Conservation (phyloP, 352 stramenopile genomes). For the Phytophthora idaei region DNA sequence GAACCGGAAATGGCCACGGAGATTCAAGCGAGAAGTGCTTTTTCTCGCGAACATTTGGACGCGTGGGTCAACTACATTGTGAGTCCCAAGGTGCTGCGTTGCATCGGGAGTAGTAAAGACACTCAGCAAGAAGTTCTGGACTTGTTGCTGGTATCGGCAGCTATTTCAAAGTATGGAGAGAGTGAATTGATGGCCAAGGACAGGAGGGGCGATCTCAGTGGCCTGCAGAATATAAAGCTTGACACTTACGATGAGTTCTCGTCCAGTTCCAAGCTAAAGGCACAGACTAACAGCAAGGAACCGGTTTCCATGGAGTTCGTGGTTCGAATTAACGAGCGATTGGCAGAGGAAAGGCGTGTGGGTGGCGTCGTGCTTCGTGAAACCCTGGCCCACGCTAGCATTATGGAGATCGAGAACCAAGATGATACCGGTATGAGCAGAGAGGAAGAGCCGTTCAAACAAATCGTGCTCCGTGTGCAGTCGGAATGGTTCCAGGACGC, state of each 20-base stretch:
- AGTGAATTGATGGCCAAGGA: conserved; percentile 38
- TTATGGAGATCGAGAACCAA: conserved; percentile 28
- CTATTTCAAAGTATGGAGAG: conserved; percentile 49
- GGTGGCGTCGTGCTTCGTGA: conserved; percentile 37
- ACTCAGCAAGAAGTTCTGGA: conserved; percentile 36
- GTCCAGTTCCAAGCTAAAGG: conserved; percentile 10
- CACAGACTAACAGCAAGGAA: conserved; percentile 17
- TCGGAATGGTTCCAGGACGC: conserved; percentile 46
- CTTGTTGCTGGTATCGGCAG: conserved; percentile 41
- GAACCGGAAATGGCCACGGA: conserved; percentile 41
- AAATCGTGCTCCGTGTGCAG: conserved; percentile 41
- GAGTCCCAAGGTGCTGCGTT: conserved; percentile 37
- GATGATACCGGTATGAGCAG: conserved; percentile 6
- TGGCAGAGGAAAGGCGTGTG: conserved; percentile 36
- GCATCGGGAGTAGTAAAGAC: conserved; percentile 20
- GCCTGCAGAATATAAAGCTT: conserved; percentile 40
- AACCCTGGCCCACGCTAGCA: conserved; percentile 36
- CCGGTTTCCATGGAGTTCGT: conserved; percentile 41
- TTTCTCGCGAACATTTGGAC: conserved; percentile 33
- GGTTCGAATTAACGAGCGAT: conserved; percentile 42
- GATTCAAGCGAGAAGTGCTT: conserved; percentile 33
- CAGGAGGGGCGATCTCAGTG: conserved; percentile 34
- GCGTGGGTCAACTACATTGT: conserved; percentile 47
- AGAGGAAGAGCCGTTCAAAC: conserved; percentile 30
- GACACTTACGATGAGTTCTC: conserved; percentile 36